A percentile compares a stretch with the other conserved stretches of the same genome.
phyloP scores from a whole-genome alignment of 352 stramenopile genomes.

The Phytophthora quininea region DNA sequence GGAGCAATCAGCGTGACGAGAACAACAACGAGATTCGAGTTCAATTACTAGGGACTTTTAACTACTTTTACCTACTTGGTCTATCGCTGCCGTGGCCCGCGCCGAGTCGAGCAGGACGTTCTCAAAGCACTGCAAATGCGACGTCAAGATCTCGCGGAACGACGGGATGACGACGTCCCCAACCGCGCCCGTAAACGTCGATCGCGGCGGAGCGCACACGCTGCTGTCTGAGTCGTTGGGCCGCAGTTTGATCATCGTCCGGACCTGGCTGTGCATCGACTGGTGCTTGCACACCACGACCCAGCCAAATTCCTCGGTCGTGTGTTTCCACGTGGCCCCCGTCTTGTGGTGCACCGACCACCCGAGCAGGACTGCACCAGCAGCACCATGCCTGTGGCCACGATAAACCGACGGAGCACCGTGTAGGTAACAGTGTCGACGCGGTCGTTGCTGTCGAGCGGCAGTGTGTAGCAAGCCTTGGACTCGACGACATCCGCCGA shows the following conservation, averaged over 20 bases:
- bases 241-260: conserved; percentile 20
- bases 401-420: conserved; percentile 15
- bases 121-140: conserved; percentile 28
- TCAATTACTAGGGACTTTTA: too few relatives aligned
- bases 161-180: conserved; percentile 30
- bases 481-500: conserved; percentile 10
- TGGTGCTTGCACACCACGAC: conserved; percentile 10
- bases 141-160: conserved; percentile 29
- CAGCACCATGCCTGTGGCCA: conserved; percentile 7
- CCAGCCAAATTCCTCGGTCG: conserved; percentile 18
- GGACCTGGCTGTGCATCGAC: conserved; percentile 6
- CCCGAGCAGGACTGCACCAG: conserved; percentile 15
- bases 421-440: conserved; percentile 13
- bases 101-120: conserved; percentile 31
- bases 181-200: conserved; percentile 15
- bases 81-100: not conserved
- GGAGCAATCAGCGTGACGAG: too few relatives aligned
- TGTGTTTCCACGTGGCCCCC: conserved; percentile 2
- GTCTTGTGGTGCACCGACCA: conserved; percentile 17
- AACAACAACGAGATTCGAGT: too few relatives aligned
- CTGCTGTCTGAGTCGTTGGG: not conserved
- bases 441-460: not conserved
- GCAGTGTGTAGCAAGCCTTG: conserved; percentile 5
- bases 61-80: not conserved
- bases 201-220: not conserved